Base-by-base conservation (phyloP, 139 green algal genomes). In the Ettlia oleoabundans region DNA sequence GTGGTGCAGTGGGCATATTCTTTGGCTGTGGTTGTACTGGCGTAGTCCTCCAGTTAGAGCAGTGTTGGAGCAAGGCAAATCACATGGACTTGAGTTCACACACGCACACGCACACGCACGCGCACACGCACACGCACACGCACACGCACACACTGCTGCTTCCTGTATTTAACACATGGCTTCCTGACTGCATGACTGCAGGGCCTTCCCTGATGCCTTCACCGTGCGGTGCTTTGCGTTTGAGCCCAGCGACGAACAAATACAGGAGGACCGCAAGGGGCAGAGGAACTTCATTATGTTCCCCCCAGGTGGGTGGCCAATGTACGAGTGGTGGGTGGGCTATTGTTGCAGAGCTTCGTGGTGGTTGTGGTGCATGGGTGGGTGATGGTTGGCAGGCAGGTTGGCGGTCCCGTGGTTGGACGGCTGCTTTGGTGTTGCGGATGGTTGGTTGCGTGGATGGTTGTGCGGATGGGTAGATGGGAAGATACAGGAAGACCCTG, bases 171-270 rank as follows among this genome's bases (percentile, higher is more conserved):
- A 10, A 58, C 10, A 10, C 47, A 15, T 58, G 47, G 13, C 15
- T 15, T 58, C 21, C 18, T 65, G 28, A 22, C 18, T n/a, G 18
- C 55, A 15, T 22, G 18, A 30, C 32, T 30, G 24, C 81, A 92
- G 86, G 79, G 38, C 82, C 10, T 96, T 91, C 83, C 89, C 91
- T 0, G 92, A 94, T 42, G 90, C 95, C 10, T 83, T 93, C 37
- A 87, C 93, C 1, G 30, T 88, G 19, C 91, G 95, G 26, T 96
- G 92, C 86, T 93, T 97, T 66, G 91, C 89, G 9, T 97, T 98
- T 82, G 91, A 97, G 82, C 91, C 94, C 5, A 91, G 47, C 19
- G 91, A 94, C 26, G 84, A 82, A 22, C 91, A 95, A 62, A 73
- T 80, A 15, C 77, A 90, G 76, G 93, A 86, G 18, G 80, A 87